Base-by-base conservation (phyloP, 345 rosid genomes). In the Hibiscus syriacus region DNA sequence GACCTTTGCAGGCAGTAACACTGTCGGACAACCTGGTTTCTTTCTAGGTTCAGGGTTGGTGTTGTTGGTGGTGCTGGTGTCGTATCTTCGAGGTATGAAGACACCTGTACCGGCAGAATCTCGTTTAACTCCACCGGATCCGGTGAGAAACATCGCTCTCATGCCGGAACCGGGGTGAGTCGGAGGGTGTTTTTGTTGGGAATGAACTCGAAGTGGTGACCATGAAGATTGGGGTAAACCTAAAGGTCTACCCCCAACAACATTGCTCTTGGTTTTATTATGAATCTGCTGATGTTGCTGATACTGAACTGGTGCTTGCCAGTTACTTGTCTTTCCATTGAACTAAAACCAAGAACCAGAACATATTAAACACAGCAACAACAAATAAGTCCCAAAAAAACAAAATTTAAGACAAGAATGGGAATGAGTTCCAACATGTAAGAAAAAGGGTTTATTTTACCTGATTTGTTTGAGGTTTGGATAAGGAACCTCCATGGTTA, bases 21-120 rank as follows among this genome's bases (percentile, higher is more conserved):
- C 90, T 16, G 85, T 73, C 2, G 93, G 57, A 25, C 84, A 70
- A 54, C 76, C 89, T n/a, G n/a, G n/a, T n/a, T n/a, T n/a, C n/a
- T n/a, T n/a, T n/a, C n/a, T n/a, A n/a, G n/a, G n/a, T n/a, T n/a
- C n/a, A n/a, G n/a, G n/a, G n/a, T n/a, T n/a, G n/a, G n/a, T n/a
- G n/a, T n/a, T n/a, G n/a, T n/a, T n/a, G n/a, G n/a, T 45, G 78
- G 14, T 25, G 57, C 3, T 43, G 36, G 20, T 36, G 14, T 76
- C 71, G 9, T 64, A 67, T 52, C 75, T 77, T 7, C 88, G 87
- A 45, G 98, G 98, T 67, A 93, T 71, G 82, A 93, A 93, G 12
- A 93, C 98, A 27, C 97, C 97, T 23, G 98, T 93, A 7, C 98
- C 98, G 2, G 83, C 50, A 16, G 83, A 80, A 39, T 81, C 77